Evolutionary conservation across 106 monocot genomes (phyloP), one percentile per base, ranked within the genome.

Genomic region (Ottelia alismoides): DNA sequence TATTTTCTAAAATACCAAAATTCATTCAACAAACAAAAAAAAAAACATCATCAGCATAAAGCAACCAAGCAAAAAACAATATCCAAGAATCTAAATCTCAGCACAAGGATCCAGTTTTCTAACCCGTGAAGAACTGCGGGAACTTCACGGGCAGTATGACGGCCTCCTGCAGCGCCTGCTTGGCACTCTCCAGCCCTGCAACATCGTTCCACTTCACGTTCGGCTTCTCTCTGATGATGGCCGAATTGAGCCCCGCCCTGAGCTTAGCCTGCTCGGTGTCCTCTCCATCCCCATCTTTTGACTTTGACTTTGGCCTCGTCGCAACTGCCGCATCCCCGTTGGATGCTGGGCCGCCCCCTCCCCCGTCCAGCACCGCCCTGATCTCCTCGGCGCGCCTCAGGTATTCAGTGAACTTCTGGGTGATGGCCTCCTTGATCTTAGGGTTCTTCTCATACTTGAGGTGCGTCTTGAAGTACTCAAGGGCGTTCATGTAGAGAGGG

Each of bases 401-500:
- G 64, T 86, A 86, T 68, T 86, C 85, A 43, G 87, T 87, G 74
- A 87, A 87, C 66, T 87, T 87, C 66, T 81, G 77, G 49, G 87
- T 87, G 63, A 87, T 87, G 0, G 87, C 81, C 63, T 87, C 87
- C 69, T 81, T 87, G 61, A 87, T 74, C 69, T 87, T 87, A 21
- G 68, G 68, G 29, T 68, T 68, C 60, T 68, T 68, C 52, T 68
- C 68, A 60, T 68, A 68, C 60, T 68, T 85, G 56, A 86, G 85
- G 65, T 86, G 85, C 27, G 85, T 86, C 25, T 63, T 66, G 65
- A 86, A 86, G 77, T 86, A 86, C 64, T 86, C 85, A 1, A 86
- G 71, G 27, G 85, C 85, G 70, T 86, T 86, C 85, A 86, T 86
- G 65, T 86, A 86, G 21, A 86, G 68, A 9, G 85, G 80, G 65